Base-by-base conservation (phyloP, 495 filamentous ascomycete genomes). In the Xanthoparmelia taractica region DNA sequence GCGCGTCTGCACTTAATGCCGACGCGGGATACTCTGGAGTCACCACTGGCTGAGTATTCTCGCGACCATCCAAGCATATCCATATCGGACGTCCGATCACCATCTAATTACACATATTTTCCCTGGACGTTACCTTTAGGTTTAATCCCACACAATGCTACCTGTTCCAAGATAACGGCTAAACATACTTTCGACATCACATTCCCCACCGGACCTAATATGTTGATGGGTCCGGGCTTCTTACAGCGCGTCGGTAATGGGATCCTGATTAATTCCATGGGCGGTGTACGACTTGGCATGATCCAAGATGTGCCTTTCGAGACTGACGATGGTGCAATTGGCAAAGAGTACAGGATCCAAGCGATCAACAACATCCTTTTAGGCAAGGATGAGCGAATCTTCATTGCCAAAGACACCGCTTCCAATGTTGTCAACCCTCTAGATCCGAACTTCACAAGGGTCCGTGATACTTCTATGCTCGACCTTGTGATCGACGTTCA, bases 351-450 rank as follows among this genome's bases (percentile, higher is more conserved):
- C 75, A 80, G 90, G 63, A 82, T 95, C 29, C 88, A 85, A 61
- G 87, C 87, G 48, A 82, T 97, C 72, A 88, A 88, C 52, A 88
- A 88, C 68, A 80, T 95, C 34, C 80, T 87, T 0, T 76, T 98
- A 2, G 94, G 94, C 12, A 87, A 89, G 63, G 92, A 96, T 68
- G 94, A 98, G 76, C 91, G 87, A 69, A 84, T 97, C 60, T 89
- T 91, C 69, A 78, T 98, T 61, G 78, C 84, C n/a, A 81, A 87
- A 31, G 85, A 91, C 40, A 81, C 90, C 41, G 81, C 95, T 57
- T 84, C 85, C 64, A 85, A 87, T 58, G 82, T 91, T 63, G 70
- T 87, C 57, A 81, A 84, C 70, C 82, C 84, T 4, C 81, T 82
- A 45, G 94, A 97, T 75, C 88, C 91, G 17, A 83, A 90, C 47